A percentile compares a stretch with the other conserved stretches of the same genome.
Conservation (phyloP, 805 yeast genomes). For the Lipomyces anomalus region DNA sequence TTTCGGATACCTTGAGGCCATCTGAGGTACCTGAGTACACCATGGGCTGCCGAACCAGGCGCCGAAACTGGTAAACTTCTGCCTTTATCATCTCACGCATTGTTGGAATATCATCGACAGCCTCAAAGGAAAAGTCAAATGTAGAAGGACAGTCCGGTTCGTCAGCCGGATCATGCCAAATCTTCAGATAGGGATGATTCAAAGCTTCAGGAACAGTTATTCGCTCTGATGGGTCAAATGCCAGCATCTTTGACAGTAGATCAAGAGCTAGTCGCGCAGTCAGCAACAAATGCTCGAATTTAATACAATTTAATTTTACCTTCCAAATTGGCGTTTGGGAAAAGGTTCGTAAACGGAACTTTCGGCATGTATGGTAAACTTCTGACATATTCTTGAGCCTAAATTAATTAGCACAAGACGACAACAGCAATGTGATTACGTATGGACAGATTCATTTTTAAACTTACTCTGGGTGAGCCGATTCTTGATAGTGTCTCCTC, state of each 20-base stretch:
- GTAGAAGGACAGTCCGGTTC: constrained; percentile 71
- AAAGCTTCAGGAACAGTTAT: constrained; percentile 85
- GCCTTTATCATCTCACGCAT: constrained; percentile 74
- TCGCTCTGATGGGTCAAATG: constrained; percentile 80
- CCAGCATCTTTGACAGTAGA: constrained; percentile 65
- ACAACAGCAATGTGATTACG: too few species aligned
- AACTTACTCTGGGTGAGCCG: constrained; percentile 67
- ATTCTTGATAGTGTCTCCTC: constrained; percentile 61
- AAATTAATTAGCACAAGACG: too few species aligned
- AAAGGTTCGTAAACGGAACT: constrained; percentile 63
- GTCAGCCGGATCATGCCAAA: constrained; percentile 92
- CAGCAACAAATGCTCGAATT: constrained; percentile 31
- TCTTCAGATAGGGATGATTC: constrained; percentile 76
- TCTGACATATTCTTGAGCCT: constrained; percentile 90
- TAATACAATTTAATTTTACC: not conserved
- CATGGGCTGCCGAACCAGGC: constrained; percentile 71
- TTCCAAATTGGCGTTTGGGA: constrained; percentile 78
- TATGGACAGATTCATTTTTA: too few species aligned
- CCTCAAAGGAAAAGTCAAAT: constrained; percentile 85
- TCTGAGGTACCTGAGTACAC: constrained; percentile 28
- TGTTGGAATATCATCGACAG: constrained; percentile 66
- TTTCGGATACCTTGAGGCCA: constrained; percentile 14
- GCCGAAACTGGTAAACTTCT: constrained; percentile 74
- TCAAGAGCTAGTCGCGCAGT: too few species aligned
- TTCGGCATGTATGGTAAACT: constrained; percentile 77